Conservation (phyloP, 1,139 yeast species). For the Yamadazyma trypodendri region DNA sequence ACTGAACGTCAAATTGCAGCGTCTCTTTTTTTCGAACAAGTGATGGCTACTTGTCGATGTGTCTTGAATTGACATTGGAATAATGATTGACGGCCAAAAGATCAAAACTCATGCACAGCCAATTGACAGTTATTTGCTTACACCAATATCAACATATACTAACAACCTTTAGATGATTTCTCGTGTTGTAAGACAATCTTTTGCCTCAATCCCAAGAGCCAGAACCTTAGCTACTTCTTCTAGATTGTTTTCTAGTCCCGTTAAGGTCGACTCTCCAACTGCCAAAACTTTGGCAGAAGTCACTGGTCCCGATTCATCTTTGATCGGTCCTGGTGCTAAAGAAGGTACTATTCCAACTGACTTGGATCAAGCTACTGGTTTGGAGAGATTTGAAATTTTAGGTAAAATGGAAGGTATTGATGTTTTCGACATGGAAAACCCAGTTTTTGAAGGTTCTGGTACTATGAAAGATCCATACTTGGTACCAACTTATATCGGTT, state of each 20-base stretch:
- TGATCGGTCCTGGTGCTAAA: conserved; percentile 89
- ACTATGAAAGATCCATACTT: conserved; percentile 84
- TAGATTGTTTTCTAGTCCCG: conserved; percentile 19
- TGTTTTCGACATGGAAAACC: conserved; percentile 87
- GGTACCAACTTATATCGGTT: conserved; percentile 87
- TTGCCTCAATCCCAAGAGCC: conserved; percentile 9
- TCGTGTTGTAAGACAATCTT: conserved; percentile 15
- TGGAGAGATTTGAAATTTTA: conserved; percentile 92
- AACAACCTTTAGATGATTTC: conserved; percentile 13
- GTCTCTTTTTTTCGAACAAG: not conserved
- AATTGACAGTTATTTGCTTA: too few species aligned
- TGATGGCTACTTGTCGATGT: not conserved
- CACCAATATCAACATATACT: not conserved
- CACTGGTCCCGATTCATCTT: conserved; percentile 66
- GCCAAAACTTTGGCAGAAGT: conserved; percentile 76
- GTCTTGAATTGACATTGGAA: not conserved
- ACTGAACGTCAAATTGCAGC: not conserved
- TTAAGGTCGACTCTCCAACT: conserved; percentile 49
- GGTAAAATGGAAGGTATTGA: conserved; percentile 97
- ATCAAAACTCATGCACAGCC: not conserved
- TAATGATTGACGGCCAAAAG: too few species aligned
- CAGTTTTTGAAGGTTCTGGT: conserved; percentile 85
- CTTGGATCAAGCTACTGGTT: conserved; percentile 96
- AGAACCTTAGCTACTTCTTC: conserved; percentile 11
- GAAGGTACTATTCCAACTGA: conserved; percentile 87